Percentiles rank a stretch among this genome's conserved stretches.
Evolutionary conservation across 2,329 filamentous ascomycete species (phyloP).

Genomic region (Intubia oerlemansii): DNA sequence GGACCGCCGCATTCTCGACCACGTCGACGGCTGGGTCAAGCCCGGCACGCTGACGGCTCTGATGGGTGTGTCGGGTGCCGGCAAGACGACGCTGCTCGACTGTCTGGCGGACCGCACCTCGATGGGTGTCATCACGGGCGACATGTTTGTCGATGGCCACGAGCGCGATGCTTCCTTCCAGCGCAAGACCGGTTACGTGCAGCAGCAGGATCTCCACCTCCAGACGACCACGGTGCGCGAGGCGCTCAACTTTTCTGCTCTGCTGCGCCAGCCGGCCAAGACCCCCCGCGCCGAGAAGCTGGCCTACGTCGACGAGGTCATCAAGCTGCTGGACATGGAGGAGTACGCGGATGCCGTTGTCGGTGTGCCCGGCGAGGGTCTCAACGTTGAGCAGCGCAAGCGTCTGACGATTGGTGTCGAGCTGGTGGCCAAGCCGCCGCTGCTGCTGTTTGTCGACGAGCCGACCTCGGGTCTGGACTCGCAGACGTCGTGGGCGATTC

Average conservation of each 20-base stretch:
- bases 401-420: slow-evolving; percentile 69
- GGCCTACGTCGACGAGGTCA: slow-evolving; percentile 77
- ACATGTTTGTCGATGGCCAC: slow-evolving; percentile 48
- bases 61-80: slow-evolving; percentile 81
- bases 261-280: slow-evolving; percentile 63
- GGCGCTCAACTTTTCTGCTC: slow-evolving; percentile 65
- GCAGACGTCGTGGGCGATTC: slow-evolving; percentile 84
- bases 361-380: slow-evolving; percentile 72
- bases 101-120: slow-evolving; percentile 68
- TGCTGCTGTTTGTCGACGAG: slow-evolving; percentile 85
- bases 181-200: slow-evolving; percentile 77
- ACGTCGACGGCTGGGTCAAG: slow-evolving; percentile 90
- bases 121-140: slow-evolving; percentile 72
- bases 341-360: slow-evolving; percentile 79
- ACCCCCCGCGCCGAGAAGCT: slow-evolving; percentile 58
- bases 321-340: slow-evolving; percentile 77
- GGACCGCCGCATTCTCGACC: slow-evolving; percentile 53
- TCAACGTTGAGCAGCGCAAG: slow-evolving; percentile 49
- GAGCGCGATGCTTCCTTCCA: slow-evolving; percentile 68
- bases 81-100: slow-evolving; percentile 79
- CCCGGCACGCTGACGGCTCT: slow-evolving; percentile 75
- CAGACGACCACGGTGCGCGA: slow-evolving; percentile 73
- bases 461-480: slow-evolving; percentile 86
- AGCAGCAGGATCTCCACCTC: slow-evolving; percentile 85
- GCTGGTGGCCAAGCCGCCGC: slow-evolving; percentile 71